Conservation (phyloP, 2,329 filamentous ascomycete species). For the Monosporascus cannonballus region DNA sequence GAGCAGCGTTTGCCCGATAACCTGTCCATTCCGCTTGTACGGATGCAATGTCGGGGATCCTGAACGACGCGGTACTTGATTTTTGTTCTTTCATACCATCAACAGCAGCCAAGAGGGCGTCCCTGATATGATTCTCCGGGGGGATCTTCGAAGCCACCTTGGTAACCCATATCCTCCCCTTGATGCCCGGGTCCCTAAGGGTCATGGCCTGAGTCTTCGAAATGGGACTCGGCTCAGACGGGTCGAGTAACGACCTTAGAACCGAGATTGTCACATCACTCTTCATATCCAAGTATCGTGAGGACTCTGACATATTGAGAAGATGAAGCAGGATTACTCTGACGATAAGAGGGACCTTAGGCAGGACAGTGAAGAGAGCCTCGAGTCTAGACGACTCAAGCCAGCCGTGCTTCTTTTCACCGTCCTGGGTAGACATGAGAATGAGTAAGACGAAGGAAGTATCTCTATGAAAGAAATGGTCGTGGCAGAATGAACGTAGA, state of each 20-base stretch:
- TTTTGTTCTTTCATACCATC: constrained; percentile 40
- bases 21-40: constrained; percentile 75
- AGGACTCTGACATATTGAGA: constrained; percentile 61
- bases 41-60: constrained; percentile 45
- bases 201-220: constrained; percentile 51
- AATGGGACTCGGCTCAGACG: constrained; percentile 43
- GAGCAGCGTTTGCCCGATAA: constrained; percentile 50
- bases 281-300: constrained; percentile 71
- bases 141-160: constrained; percentile 60
- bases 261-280: constrained; percentile 68
- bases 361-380: constrained; percentile 32
- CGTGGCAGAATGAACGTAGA: not conserved
- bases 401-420: constrained; percentile 3
- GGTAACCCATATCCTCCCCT: constrained; percentile 77
- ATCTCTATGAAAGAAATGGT: not conserved
- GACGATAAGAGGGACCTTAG: constrained; percentile 55
- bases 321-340: constrained; percentile 58
- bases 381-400: constrained; percentile 13
- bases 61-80: constrained; percentile 18
- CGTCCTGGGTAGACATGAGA: constrained; percentile 7
- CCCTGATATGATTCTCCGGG: constrained; percentile 47
- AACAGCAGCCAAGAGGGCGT: constrained; percentile 53
- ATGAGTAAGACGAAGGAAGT: not conserved
- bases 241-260: constrained; percentile 58
- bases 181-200: constrained; percentile 40